Percentiles rank a stretch among this genome's conserved stretches.
phyloP scores from a whole-genome alignment of 2,329 filamentous ascomycete genomes.

The Penicillium fuscoglaucum region DNA sequence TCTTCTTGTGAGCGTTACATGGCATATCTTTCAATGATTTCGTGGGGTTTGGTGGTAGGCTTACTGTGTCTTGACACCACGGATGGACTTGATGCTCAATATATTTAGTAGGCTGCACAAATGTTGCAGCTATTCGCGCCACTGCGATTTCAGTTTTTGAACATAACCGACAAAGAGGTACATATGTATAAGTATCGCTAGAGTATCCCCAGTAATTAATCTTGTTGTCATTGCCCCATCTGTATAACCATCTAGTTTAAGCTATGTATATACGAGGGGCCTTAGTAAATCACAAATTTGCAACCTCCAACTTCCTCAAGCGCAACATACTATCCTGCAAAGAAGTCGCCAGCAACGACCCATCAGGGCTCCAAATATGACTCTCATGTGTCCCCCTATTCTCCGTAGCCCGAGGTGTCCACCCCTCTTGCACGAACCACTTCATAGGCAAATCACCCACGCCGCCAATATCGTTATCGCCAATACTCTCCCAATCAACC shows the following conservation, averaged over 20 bases:
- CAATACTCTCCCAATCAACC: conserved; percentile 36
- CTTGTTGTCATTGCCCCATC: background rate
- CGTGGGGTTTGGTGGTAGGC: background rate
- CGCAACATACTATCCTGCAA: conserved; percentile 53
- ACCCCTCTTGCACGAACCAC: conserved; percentile 54
- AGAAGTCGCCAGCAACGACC: conserved; percentile 48
- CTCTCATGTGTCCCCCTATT: conserved; percentile 52
- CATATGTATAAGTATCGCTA: background rate
- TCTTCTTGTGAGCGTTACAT: conserved; percentile 1
- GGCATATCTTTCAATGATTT: background rate
- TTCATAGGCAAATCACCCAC: conserved; percentile 31
- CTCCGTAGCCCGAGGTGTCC: conserved; percentile 46
- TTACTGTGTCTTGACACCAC: background rate
- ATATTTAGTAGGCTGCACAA: background rate
- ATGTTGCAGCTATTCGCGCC: background rate
- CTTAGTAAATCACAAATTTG: conserved; percentile 23
- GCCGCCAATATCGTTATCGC: background rate
- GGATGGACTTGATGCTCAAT: background rate
- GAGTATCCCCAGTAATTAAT: background rate
- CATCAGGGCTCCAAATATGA: conserved; percentile 47
- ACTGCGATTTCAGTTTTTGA: background rate
- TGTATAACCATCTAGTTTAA: background rate
- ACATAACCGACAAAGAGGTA: background rate
- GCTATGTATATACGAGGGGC: background rate
- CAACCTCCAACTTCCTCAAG: conserved; percentile 20